Base-by-base conservation (phyloP, 805 yeast genomes). In the Citeromyces matritensis region DNA sequence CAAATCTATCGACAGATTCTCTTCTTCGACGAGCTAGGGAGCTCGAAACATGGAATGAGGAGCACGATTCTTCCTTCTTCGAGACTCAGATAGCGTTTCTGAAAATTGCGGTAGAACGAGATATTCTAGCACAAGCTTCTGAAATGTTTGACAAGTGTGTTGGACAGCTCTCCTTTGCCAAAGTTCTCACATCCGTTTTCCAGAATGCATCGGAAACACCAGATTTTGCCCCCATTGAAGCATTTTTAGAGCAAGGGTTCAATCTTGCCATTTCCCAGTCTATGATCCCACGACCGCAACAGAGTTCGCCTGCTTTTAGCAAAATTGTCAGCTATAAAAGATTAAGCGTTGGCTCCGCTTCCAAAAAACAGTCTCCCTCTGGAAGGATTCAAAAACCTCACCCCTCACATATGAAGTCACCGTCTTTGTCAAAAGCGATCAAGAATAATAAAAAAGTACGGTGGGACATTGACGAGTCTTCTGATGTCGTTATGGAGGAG, bases 101-200 rank as follows among this genome's bases (percentile, higher is more conserved):
- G 26, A 62, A 58, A 24, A 69, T 66, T 14, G 46, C 61, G 0
- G 49, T 70, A 3, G 73, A 73, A 26, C 61, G 57, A 32, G 73
- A 74, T 24, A 57, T 76, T 5, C 47, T 75, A 12, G 61, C 68
- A 34, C 65, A 65, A 38, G 64, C 82, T 1, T 65, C 79, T 0
- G 49, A 68, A 4, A 48, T 70, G 23, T 63, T 67, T 42, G 84
- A 75, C 42, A 61, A 64, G 32, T 44, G 60, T 43, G 36, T 55
- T 9, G 40, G 45, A n/a, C 48, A 54, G 23, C 40, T 23, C 24
- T 32, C 24, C 26, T 36, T 33, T 14, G 42, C 29, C 31, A 32
- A 35, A 12, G 42, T 42, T 30, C 37, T 36, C 9, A 33, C 36
- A 11, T 41, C 38, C 2, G 31, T 33, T 30, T 31, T 40, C 5